phyloP scores from a whole-genome alignment of 768 basidiomycete species.

The Mrakia hoshinonis region DNA sequence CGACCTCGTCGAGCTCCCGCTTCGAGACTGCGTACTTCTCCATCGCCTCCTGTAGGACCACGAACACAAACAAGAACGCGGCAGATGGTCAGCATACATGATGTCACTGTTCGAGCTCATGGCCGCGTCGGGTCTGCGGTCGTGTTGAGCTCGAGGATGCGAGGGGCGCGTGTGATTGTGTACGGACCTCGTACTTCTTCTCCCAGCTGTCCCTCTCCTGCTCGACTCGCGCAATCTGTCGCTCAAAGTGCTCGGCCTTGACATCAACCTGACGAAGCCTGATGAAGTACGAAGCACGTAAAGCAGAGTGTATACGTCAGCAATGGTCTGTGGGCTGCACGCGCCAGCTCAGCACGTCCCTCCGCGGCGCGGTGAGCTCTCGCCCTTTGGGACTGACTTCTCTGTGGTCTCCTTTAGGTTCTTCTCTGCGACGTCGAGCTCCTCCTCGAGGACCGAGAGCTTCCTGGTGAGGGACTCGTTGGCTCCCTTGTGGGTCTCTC shows the following conservation, averaged over 20 bases:
- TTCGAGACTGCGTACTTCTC: slow-evolving; percentile 66
- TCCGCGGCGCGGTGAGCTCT: too few species aligned
- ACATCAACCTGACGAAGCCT: slow-evolving; percentile 94
- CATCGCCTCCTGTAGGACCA: slow-evolving; percentile 52
- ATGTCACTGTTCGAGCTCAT: not conserved
- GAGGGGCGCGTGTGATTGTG: not conserved
- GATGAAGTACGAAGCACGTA: not conserved
- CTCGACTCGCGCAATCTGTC: slow-evolving; percentile 74
- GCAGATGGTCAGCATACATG: not conserved
- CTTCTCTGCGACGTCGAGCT: slow-evolving; percentile 91
- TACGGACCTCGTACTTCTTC: slow-evolving; percentile 81
- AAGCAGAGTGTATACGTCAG: slow-evolving; percentile 17
- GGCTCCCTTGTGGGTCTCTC: slow-evolving; percentile 59
- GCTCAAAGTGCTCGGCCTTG: slow-evolving; percentile 97
- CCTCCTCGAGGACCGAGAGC: slow-evolving; percentile 85
- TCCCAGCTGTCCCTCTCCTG: slow-evolving; percentile 89
- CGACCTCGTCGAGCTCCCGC: slow-evolving; percentile 74
- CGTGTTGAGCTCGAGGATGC: too few species aligned
- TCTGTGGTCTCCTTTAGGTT: slow-evolving; percentile 92
- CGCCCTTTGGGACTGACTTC: slow-evolving; percentile 55
- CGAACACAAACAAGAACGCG: not conserved
- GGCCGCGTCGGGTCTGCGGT: too few species aligned
- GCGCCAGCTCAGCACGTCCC: not conserved
- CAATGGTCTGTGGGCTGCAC: not conserved
- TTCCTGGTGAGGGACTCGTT: slow-evolving; percentile 71